Percentiles rank a stretch among this genome's conserved stretches.
Conservation (phyloP, 495 filamentous ascomycete species). For the Aspergillus coremiiformis region DNA sequence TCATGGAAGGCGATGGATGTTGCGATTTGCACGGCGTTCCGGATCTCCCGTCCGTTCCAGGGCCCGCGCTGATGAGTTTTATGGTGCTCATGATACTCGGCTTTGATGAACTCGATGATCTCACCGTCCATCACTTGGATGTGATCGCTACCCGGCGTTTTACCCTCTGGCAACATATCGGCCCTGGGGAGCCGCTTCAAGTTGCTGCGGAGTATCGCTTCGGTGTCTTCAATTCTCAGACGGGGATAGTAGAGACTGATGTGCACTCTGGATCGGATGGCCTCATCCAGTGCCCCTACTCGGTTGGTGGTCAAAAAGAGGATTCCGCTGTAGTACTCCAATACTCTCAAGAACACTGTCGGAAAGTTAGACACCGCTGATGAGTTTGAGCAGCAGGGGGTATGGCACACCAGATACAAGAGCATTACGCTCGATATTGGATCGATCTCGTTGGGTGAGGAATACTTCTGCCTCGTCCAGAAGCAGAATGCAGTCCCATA, state of each 20-base stretch:
- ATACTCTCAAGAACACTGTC: background rate
- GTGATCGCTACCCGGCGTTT: background rate
- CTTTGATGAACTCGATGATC: background rate
- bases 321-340: conserved; percentile 3
- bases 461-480: conserved; percentile 8
- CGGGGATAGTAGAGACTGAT: conserved; percentile 1
- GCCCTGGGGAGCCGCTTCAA: background rate
- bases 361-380: too few species aligned
- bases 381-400: background rate
- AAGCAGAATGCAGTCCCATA: conserved; percentile 1
- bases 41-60: conserved; percentile 1
- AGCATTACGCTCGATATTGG: background rate
- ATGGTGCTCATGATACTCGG: background rate
- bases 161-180: background rate
- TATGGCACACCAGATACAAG: background rate
- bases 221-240: background rate
- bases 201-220: background rate
- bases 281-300: conserved; percentile 2
- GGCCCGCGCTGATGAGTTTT: background rate
- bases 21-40: background rate
- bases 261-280: background rate
- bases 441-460: background rate
- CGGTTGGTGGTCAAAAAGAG: conserved; percentile 4
- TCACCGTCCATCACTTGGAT: background rate
- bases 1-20: too few species aligned